Base-by-base conservation (phyloP, 805 yeast species). In the Ogataea neopini region DNA sequence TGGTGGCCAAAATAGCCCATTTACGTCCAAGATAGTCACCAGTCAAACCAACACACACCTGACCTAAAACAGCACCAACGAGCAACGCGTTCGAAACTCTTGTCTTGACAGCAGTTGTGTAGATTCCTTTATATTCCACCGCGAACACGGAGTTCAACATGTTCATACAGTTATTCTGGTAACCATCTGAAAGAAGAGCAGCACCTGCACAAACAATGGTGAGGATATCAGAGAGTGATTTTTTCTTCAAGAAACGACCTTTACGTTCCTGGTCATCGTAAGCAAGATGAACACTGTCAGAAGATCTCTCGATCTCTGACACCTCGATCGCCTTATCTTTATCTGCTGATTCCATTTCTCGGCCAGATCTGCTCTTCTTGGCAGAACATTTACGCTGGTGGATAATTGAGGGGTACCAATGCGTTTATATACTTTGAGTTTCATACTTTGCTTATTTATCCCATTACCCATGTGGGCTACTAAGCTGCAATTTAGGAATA, bases 141-240 rank as follows among this genome's bases (percentile, higher is more conserved):
- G 61, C 53, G 18, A 60, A 50, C 5, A 60, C 50, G 15, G 56
- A 54, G 49, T 61, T 60, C 19, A 52, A 35, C 61, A 58, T 59
- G 23, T 59, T 59, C 58, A 60, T 60, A 23, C 58, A 54, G 45
- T 58, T 59, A 48, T 62, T 58, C 40, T 60, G 64, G 47, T 60
- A 62, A 15, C 67, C 67, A 66, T 86, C 94, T 18, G 86, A 79
- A 57, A 84, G 79, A 60, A 86, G 73, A 0, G 91, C 94, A 53
- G 80, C 83, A 11, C 94, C 92, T 19, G 90, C 73, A 66, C 87
- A 80, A 38, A 81, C 59, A 51, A 85, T 79, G 45, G 82, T 67
- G 53, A 73, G 56, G 41, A 70, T 63, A 52, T 70, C 74, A 4
- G 70, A 61, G 37, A 56, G 36, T 1, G 70, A 58, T 48, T 62